These are phyloP conservation scores for Penicillium sclerotigenum DNA, from an alignment of 2,329 filamentous ascomycete genomes.

Conservation along the genomic window DNA sequence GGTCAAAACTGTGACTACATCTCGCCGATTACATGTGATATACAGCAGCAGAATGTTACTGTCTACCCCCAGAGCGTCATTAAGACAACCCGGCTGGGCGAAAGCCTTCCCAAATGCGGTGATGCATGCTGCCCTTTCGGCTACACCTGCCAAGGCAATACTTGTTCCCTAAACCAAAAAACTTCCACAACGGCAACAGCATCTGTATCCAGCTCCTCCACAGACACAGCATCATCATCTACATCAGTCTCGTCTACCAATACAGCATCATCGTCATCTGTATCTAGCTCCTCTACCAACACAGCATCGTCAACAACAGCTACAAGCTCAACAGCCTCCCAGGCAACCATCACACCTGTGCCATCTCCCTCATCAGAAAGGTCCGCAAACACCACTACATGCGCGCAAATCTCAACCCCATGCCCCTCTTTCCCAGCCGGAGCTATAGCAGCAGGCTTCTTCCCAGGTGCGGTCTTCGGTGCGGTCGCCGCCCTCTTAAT, in stretches of 20 bases:
- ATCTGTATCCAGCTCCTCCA: conserved; percentile 2
- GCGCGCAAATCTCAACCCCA: conserved; percentile 4
- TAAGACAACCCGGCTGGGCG: conserved; percentile 43
- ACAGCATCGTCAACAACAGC: conserved; percentile 14
- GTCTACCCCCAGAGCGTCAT: conserved; percentile 37
- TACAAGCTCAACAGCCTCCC: conserved; percentile 16
- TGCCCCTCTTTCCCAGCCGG: conserved; percentile 42
- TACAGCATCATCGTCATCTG: conserved; percentile 12
- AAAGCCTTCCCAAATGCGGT: conserved; percentile 43
- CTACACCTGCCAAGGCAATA: conserved; percentile 41
- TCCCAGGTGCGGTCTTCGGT: conserved; percentile 46
- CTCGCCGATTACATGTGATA: conserved; percentile 43
- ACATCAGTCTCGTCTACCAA: not conserved
- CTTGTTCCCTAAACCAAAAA: conserved; percentile 29
- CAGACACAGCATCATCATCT: conserved; percentile 12
- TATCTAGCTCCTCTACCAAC: not conserved
- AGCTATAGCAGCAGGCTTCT: conserved; percentile 46
- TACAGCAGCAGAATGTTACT: conserved; percentile 42
- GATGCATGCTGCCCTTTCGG: conserved; percentile 47
- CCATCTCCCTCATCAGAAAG: conserved; percentile 20
- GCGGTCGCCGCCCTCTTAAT: conserved; percentile 55
- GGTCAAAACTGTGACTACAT: conserved; percentile 43
- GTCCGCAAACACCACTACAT: conserved; percentile 10
- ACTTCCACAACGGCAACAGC: conserved; percentile 21
- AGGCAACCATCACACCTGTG: conserved; percentile 23